These are phyloP conservation scores for Trypanosoma avium DNA, from an alignment of 208 protist genomes.

Conservation along the genomic window DNA sequence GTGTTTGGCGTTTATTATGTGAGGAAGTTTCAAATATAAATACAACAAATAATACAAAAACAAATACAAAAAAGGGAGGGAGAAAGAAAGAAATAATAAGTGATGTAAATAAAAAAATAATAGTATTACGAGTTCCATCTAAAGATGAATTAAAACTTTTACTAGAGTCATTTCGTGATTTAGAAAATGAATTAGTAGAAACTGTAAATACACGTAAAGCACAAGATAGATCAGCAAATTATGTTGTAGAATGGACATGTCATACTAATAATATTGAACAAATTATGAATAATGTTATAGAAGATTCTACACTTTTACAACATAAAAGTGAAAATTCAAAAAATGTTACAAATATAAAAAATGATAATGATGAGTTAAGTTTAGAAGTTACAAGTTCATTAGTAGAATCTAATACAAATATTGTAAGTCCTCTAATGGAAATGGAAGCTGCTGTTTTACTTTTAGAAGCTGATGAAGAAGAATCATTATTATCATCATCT, in stretches of 20 bases:
- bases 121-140: slow-evolving; percentile 29
- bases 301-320: slow-evolving; percentile 4
- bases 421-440: background rate
- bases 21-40: slow-evolving; percentile 32
- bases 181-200: slow-evolving; percentile 22
- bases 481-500: no score
- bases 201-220: background rate
- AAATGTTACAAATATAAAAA: background rate
- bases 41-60: no score
- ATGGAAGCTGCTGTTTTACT: slow-evolving; percentile 29
- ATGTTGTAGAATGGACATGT: slow-evolving; percentile 27
- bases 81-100: background rate
- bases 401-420: background rate
- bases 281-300: slow-evolving; percentile 10
- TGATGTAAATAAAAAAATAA: background rate
- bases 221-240: slow-evolving; percentile 17
- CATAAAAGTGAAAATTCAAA: background rate
- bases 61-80: slow-evolving; percentile 3
- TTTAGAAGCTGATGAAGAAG: slow-evolving; percentile 8
- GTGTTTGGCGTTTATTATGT: slow-evolving; percentile 31
- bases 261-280: background rate
- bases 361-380: background rate
- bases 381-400: background rate
- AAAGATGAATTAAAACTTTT: slow-evolving; percentile 32
- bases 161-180: slow-evolving; percentile 33